Evolutionary conservation across 2,329 filamentous ascomycete species (phyloP).

Genomic region (Paramyrothecium roridum): DNA sequence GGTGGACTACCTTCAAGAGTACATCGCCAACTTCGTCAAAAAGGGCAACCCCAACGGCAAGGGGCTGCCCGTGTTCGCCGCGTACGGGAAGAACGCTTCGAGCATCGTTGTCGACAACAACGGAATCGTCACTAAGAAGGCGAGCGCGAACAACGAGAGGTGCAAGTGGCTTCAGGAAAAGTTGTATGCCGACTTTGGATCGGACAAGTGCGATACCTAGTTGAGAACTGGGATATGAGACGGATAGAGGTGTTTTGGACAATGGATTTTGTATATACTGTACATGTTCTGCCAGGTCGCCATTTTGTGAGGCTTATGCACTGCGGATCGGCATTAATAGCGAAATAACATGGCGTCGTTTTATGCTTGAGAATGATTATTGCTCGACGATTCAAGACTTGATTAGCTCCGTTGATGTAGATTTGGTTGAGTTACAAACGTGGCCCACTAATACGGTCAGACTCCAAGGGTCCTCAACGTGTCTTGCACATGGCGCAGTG

Average conservation of each 20-base stretch:
- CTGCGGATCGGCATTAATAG: no score
- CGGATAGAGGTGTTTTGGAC: no score
- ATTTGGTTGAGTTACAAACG: no score
- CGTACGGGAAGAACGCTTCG: slow-evolving; percentile 4
- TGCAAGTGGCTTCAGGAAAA: not conserved
- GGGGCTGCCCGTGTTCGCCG: slow-evolving; percentile 1
- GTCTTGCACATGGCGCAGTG: not conserved
- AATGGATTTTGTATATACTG: no score
- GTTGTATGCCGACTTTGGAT: not conserved
- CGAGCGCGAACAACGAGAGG: not conserved
- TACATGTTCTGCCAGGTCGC: no score
- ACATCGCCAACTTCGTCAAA: slow-evolving; percentile 25
- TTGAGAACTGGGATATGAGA: no score
- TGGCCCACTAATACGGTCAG: not conserved
- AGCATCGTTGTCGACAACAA: not conserved
- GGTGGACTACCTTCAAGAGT: slow-evolving; percentile 20
- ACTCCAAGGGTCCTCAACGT: not conserved
- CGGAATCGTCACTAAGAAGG: not conserved
- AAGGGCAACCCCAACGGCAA: slow-evolving; percentile 20
- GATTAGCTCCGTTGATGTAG: no score
- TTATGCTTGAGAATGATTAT: no score
- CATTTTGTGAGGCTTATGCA: no score
- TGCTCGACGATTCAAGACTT: no score
- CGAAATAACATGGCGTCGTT: no score
- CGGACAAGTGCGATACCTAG: no score